Percentiles rank a stretch among this genome's conserved stretches.
Evolutionary conservation across 345 rosid species (phyloP).

Genomic region (Pugionium cornutum): DNA sequence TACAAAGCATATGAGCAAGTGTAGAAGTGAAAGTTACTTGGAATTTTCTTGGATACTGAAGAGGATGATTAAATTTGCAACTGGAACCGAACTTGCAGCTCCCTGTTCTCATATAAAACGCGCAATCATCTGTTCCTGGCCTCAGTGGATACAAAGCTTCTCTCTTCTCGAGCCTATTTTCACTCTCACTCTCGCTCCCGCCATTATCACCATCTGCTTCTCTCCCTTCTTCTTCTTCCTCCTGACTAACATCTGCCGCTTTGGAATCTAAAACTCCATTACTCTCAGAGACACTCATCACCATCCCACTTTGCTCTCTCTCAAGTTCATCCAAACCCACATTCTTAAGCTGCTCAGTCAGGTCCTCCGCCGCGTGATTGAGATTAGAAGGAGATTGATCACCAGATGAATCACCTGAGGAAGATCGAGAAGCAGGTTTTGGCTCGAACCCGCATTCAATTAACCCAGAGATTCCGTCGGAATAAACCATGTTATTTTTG

Average conservation of each 20-base stretch:
- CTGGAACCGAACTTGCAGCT: conserved; percentile 81
- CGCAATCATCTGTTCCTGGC: conserved; percentile 86
- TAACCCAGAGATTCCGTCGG: background rate
- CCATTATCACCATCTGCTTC: conserved; percentile 3
- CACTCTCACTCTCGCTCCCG: conserved; percentile 23
- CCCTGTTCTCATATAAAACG: conserved; percentile 81
- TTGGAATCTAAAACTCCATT: conserved; percentile 15
- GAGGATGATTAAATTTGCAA: conserved; percentile 96
- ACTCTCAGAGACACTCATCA: conserved; percentile 10
- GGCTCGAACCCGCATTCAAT: conserved; percentile 6
- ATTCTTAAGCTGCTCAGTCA: conserved; percentile 37
- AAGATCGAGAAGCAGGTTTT: conserved; percentile 24
- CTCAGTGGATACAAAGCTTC: conserved; percentile 65
- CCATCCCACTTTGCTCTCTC: conserved; percentile 11
- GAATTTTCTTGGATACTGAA: conserved; percentile 43
- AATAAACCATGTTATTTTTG: conserved; percentile 7
- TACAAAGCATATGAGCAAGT: background rate
- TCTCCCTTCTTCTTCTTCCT: background rate
- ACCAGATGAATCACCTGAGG: conserved; percentile 23
- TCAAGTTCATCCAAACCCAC: conserved; percentile 39
- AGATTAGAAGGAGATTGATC: conserved; percentile 43
- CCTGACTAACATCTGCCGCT: conserved; percentile 4
- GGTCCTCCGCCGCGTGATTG: conserved; percentile 34
- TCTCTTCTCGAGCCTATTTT: conserved; percentile 30
- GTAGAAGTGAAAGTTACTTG: conserved; percentile 51